These are phyloP conservation scores for Cladosporium sphaerospermum DNA, from an alignment of 2,329 filamentous ascomycete species.

Conservation along the genomic window DNA sequence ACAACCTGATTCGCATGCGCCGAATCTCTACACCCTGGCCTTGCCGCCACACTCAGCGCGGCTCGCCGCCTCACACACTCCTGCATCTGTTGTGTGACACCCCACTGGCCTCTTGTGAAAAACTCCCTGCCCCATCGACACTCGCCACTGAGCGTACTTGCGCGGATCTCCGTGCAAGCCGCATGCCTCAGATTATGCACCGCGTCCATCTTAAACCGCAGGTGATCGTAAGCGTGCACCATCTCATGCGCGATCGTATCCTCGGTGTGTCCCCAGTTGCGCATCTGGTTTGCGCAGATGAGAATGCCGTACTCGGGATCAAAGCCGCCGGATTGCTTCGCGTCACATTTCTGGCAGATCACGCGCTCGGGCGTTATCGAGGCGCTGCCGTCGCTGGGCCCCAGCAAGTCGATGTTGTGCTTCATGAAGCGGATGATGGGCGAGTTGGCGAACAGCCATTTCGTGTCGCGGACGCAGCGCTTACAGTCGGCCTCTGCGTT, in stretches of 20 bases:
- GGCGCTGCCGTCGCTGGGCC: slow-evolving; percentile 45
- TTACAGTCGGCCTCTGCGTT: slow-evolving; percentile 74
- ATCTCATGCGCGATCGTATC: slow-evolving; percentile 96
- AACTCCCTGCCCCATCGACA: slow-evolving; percentile 86
- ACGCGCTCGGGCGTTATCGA: slow-evolving; percentile 69
- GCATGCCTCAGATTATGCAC: slow-evolving; percentile 70
- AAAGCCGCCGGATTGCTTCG: slow-evolving; percentile 74
- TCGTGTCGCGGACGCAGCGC: slow-evolving; percentile 72
- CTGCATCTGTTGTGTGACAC: slow-evolving; percentile 86
- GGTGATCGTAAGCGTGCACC: slow-evolving; percentile 92
- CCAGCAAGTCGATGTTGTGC: slow-evolving; percentile 71
- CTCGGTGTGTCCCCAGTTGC: slow-evolving; percentile 74
- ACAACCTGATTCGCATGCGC: slow-evolving; percentile 81
- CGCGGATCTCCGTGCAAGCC: slow-evolving; percentile 94
- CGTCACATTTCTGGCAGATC: slow-evolving; percentile 71
- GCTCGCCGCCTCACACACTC: slow-evolving; percentile 81
- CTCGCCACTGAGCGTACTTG: slow-evolving; percentile 86
- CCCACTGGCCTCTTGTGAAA: slow-evolving; percentile 78
- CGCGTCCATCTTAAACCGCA: slow-evolving; percentile 87
- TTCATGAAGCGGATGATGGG: slow-evolving; percentile 82
- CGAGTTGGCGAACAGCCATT: slow-evolving; percentile 78
- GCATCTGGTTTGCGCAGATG: slow-evolving; percentile 86
- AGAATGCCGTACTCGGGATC: slow-evolving; percentile 79
- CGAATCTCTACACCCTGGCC: slow-evolving; percentile 77
- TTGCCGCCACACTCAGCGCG: slow-evolving; percentile 67